Evolutionary conservation across 129 eudicot species (phyloP).

Genomic region (Deinandra increscens): DNA sequence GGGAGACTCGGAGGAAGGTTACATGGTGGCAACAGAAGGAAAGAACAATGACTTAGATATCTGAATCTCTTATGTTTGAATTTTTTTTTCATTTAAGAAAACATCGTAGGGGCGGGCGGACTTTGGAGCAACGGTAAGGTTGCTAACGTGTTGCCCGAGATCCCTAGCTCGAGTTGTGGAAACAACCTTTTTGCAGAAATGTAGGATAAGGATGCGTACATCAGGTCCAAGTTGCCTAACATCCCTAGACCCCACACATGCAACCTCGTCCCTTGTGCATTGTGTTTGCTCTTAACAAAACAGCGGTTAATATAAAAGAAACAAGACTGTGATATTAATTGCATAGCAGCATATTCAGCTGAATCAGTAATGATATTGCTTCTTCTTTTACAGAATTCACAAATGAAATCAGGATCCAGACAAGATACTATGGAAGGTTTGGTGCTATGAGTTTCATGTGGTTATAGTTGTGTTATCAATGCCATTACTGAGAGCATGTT

Average conservation of each 20-base stretch:
- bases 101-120: background rate
- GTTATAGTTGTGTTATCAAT: background rate
- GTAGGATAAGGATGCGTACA: too few species aligned
- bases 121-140: too few species aligned
- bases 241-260: too few species aligned
- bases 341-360: conserved; percentile 1
- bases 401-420: conserved; percentile 58
- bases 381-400: conserved; percentile 56
- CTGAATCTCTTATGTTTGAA: background rate
- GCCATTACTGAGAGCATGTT: background rate
- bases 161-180: too few species aligned
- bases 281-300: too few species aligned
- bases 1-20: background rate
- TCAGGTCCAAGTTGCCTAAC: too few species aligned
- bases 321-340: background rate
- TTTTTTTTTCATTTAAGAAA: background rate
- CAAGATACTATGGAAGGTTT: conserved; percentile 76
- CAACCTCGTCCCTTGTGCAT: too few species aligned
- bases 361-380: background rate
- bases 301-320: background rate
- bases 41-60: background rate
- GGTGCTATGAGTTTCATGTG: conserved; percentile 5
- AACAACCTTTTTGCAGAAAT: too few species aligned
- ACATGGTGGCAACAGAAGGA: background rate
- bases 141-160: too few species aligned